Percentiles rank a stretch among this genome's conserved stretches.
Evolutionary conservation across 805 yeast genomes (phyloP).

Genomic region (Yarrowia sp.): DNA sequence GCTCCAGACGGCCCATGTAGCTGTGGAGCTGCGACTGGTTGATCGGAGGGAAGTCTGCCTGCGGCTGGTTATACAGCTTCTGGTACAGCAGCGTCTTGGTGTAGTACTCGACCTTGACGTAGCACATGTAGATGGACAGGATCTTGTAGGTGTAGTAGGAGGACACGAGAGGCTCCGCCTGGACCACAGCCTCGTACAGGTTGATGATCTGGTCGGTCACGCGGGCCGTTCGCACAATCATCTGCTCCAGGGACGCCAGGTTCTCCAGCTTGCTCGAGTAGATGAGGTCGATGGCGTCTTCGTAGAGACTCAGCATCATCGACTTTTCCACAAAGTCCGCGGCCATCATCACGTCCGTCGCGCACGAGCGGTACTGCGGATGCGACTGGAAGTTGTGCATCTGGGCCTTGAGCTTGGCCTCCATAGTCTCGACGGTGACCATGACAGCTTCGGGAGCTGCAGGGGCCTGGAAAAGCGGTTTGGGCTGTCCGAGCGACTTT

Average conservation of each 20-base stretch:
- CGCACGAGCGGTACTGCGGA: constrained; percentile 10
- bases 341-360: constrained; percentile 13
- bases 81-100: background rate
- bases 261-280: background rate
- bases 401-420: constrained; percentile 2
- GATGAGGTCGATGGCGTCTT: background rate
- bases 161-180: constrained; percentile 2
- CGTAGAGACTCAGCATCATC: background rate
- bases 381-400: background rate
- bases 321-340: constrained; percentile 10
- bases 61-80: background rate
- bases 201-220: background rate
- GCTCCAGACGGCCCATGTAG: constrained; percentile 8
- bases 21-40: background rate
- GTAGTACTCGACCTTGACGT: constrained; percentile 20
- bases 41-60: constrained; percentile 1
- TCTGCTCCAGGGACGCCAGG: background rate
- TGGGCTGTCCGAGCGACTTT: constrained; percentile 11
- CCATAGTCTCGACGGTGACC: background rate
- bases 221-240: background rate
- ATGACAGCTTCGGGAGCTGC: constrained; percentile 5
- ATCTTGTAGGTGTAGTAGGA: constrained; percentile 13
- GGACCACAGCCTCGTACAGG: background rate
- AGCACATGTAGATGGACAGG: constrained; percentile 18
- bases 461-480: background rate